Base-by-base conservation (phyloP, 2,329 filamentous ascomycete genomes). In the Botrytis hyacinthi region DNA sequence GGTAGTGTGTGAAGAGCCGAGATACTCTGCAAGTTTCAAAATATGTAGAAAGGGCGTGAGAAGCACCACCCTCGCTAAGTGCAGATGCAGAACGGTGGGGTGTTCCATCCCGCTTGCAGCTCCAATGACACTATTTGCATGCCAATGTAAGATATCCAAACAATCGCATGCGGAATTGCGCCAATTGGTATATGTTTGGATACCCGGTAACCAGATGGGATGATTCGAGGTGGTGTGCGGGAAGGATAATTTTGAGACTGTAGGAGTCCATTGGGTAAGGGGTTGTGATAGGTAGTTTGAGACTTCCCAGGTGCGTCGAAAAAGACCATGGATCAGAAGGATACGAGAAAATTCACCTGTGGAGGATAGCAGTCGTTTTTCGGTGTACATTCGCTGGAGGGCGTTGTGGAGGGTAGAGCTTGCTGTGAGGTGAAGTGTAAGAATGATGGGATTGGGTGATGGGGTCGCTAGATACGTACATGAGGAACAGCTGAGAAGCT, bases 281-380 rank as follows among this genome's bases (percentile, higher is more conserved):
- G 44, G 63, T 67, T 67, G 63, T 26, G 32, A 22, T 10, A 67
- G 83, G 69, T 85, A 85, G 26, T 81, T 80, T 20, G 83, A 82
- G 1, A 87, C 83, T 72, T 87, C 84, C 83, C 85, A 86, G 68
- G 84, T 84, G 57, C 85, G 82, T 40, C 83, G 83, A 72, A 85
- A 87, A 14, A 88, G 81, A 8, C 85, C 85, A 76, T 87, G 85
- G 37, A 87, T 83, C 29, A 86, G 81, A 14, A 88, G 78, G 37
- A 84, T 81, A 18, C 85, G 83, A 48, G 84, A 84, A 73, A 87
- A 85, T 60, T 87, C 85, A 29, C 85, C 84, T 48, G 84, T 82
- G 26, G 81, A 81, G 1, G 81, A 77, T 16, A 84, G 80, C 10
- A 87, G 77, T 51, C 79, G 80, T 76, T 87, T 87, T 75, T 86